phyloP scores from a whole-genome alignment of 2,329 filamentous ascomycete genomes.

The Aspergillus quadricinctus region DNA sequence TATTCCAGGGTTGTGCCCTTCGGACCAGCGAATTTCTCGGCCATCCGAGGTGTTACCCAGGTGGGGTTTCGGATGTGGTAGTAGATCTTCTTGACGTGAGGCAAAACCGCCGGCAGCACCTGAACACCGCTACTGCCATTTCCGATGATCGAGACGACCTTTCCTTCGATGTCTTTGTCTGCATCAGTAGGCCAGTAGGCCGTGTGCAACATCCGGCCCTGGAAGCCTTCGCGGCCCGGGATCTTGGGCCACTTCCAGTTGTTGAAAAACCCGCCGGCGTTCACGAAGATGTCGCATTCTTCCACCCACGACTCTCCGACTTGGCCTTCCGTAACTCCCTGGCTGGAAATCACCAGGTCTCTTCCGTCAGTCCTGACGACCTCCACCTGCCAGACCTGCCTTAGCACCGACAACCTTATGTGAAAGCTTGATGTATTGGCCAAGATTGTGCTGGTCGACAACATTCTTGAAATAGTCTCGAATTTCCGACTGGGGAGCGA shows the following conservation, averaged over 20 bases:
- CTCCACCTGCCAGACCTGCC: background rate
- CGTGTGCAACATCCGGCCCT: conserved; percentile 31
- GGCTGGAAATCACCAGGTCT: too few relatives aligned
- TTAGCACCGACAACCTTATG: too few relatives aligned
- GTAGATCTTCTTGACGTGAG: too few relatives aligned
- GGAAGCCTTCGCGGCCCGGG: conserved; percentile 20
- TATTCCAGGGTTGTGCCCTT: background rate
- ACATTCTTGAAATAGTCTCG: conserved; percentile 5
- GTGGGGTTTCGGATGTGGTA: background rate
- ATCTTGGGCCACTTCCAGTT: conserved; percentile 16
- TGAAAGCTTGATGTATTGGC: conserved; percentile 1
- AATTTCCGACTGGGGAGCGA: conserved; percentile 6
- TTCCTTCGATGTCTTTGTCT: background rate
- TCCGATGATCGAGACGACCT: background rate
- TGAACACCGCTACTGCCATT: too few relatives aligned
- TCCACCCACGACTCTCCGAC: too few relatives aligned
- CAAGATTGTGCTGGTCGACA: conserved; percentile 6
- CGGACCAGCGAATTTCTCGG: background rate
- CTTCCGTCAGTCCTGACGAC: conserved; percentile 1
- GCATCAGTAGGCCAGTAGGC: conserved; percentile 25
- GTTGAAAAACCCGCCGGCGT: conserved; percentile 10
- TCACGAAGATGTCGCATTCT: conserved; percentile 1
- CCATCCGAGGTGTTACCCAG: background rate
- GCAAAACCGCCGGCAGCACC: too few relatives aligned
- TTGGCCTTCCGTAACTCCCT: too few relatives aligned